phyloP scores from a whole-genome alignment of 1,284 basidiomycete species.

The Tausonia pullulans region DNA sequence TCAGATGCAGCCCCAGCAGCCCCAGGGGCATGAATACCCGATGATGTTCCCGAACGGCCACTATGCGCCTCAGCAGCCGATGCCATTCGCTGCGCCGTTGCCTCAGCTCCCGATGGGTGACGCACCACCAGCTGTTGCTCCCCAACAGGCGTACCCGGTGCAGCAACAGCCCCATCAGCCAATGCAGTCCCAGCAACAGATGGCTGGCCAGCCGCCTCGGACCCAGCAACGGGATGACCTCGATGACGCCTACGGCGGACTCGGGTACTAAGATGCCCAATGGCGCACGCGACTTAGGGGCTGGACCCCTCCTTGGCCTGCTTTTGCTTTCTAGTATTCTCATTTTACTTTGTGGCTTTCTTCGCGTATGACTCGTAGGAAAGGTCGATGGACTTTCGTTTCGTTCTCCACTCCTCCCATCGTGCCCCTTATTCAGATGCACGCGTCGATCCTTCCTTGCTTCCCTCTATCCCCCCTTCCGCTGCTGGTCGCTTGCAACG shows the following conservation, averaged over 20 bases:
- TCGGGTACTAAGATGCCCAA: neutral
- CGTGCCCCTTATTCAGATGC: no score
- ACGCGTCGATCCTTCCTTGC: no score
- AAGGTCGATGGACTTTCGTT: no score
- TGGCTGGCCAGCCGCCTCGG: no score
- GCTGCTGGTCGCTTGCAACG: no score
- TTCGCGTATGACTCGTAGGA: no score
- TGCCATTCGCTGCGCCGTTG: neutral
- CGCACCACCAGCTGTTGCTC: neutral
- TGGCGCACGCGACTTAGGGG: no score
- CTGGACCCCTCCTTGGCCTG: no score
- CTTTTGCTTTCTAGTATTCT: no score
- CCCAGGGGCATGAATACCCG: neutral
- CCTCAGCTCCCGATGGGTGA: neutral
- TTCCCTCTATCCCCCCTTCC: no score
- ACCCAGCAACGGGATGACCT: neutral
- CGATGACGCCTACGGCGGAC: conserved; percentile 10
- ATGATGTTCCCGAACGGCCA: neutral
- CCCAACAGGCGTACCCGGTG: neutral
- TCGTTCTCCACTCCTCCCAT: no score
- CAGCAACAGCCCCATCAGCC: neutral
- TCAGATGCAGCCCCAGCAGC: neutral
- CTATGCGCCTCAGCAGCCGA: neutral
- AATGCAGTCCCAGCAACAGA: neutral
- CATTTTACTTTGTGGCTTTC: no score